Evolutionary conservation across 371 early-diverging fungal species (phyloP).

Genomic region (Cladochytrium tenue): DNA sequence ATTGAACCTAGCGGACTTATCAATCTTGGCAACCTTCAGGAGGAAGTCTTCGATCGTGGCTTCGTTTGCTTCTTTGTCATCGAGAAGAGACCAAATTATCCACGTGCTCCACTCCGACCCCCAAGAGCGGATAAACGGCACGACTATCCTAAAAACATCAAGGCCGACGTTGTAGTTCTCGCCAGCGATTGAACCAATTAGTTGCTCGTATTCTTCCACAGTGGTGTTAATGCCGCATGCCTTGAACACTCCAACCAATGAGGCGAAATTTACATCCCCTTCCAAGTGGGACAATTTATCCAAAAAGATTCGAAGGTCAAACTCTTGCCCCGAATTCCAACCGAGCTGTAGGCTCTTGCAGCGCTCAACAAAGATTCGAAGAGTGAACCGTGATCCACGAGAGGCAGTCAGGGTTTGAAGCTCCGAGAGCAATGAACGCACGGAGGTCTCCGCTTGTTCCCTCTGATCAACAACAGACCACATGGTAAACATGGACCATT

Average conservation of each 20-base stretch:
- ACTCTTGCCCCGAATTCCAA: conserved; percentile 16
- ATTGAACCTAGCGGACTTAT: conserved; percentile 12
- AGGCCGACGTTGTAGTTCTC: conserved; percentile 19
- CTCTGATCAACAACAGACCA: conserved; percentile 26
- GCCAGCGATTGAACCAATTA: conserved; percentile 25
- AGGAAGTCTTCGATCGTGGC: conserved; percentile 12
- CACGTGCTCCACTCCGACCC: conserved; percentile 32
- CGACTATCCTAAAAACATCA: conserved; percentile 18
- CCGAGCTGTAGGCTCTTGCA: conserved; percentile 20
- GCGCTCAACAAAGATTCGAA: conserved; percentile 26
- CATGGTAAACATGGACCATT: conserved; percentile 21
- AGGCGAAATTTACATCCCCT: conserved; percentile 13
- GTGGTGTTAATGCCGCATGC: conserved; percentile 24
- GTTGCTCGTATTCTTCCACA: conserved; percentile 12
- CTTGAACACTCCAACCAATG: conserved; percentile 20
- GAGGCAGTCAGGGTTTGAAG: neutral
- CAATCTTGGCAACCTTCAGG: conserved; percentile 6
- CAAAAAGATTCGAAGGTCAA: conserved; percentile 19
- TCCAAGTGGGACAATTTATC: conserved; percentile 20
- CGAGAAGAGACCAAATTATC: conserved; percentile 27
- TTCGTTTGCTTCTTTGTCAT: conserved; percentile 25
- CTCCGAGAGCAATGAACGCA: conserved; percentile 11
- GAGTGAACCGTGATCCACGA: conserved; percentile 12
- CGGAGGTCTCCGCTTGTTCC: conserved; percentile 21
- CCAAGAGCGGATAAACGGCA: conserved; percentile 23